A percentile compares a stretch with the other conserved stretches of the same genome.
Conservation (phyloP, 257 asterid genomes). For the Lavandula angustifolia region DNA sequence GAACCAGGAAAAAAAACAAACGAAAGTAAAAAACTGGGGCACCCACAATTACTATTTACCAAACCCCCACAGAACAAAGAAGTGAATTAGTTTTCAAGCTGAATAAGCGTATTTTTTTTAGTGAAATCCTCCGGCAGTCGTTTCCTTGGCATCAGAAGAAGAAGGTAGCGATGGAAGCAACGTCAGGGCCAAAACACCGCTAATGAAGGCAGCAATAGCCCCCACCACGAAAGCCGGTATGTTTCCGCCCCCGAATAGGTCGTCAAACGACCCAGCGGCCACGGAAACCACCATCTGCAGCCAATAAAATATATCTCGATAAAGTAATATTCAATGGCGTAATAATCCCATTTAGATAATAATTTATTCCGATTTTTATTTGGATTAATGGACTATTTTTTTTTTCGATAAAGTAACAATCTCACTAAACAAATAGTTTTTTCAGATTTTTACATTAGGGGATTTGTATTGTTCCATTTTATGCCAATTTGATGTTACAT, state of each 20-base stretch:
- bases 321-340: too few species aligned
- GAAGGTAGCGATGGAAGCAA: slow-evolving; percentile 63
- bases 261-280: slow-evolving; percentile 71
- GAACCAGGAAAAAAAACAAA: slow-evolving; percentile 1
- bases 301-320: too few species aligned
- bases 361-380: background rate
- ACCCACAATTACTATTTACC: background rate
- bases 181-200: slow-evolving; percentile 61
- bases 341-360: too few species aligned
- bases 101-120: background rate
- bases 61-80: background rate
- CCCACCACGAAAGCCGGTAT: slow-evolving; percentile 76
- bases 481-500: slow-evolving; percentile 6
- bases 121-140: slow-evolving; percentile 45
- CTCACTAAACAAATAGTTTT: slow-evolving; percentile 8
- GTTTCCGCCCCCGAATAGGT: slow-evolving; percentile 82
- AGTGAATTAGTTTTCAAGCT: background rate
- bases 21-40: too few species aligned
- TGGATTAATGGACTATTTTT: slow-evolving; percentile 2
- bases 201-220: slow-evolving; percentile 58
- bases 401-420: slow-evolving; percentile 15
- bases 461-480: slow-evolving; percentile 1
- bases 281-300: slow-evolving; percentile 69
- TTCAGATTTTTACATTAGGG: background rate
- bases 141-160: slow-evolving; percentile 34